Evolutionary conservation across 176 grass and related monocot species (phyloP).

Genomic region (Sorghum bicolor): Sorghum_bicolor_NCBIv3 NC_012871.2:60492501-60493000

Average conservation of each 20-base stretch:
- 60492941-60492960: background rate
- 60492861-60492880: background rate
- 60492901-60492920: background rate
- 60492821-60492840: background rate
- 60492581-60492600: background rate
- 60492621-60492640: background rate
- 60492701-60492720: background rate
- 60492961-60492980: background rate
- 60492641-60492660: background rate
- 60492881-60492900: background rate
- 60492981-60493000: background rate
- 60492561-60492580: slow-evolving; percentile 22
- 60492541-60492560: slow-evolving; percentile 30
- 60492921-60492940: background rate
- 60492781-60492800: background rate
- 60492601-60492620: slow-evolving; percentile 11
- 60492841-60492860: background rate
- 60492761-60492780: background rate
- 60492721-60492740: background rate
- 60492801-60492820: background rate
- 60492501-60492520: slow-evolving; percentile 28
- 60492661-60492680: background rate
- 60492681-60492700: background rate
- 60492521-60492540: slow-evolving; percentile 45
- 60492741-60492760: no score